Base-by-base conservation (phyloP, 192 early-diverging fungal genomes). In the Tieghemiomyces parasiticus region DNA sequence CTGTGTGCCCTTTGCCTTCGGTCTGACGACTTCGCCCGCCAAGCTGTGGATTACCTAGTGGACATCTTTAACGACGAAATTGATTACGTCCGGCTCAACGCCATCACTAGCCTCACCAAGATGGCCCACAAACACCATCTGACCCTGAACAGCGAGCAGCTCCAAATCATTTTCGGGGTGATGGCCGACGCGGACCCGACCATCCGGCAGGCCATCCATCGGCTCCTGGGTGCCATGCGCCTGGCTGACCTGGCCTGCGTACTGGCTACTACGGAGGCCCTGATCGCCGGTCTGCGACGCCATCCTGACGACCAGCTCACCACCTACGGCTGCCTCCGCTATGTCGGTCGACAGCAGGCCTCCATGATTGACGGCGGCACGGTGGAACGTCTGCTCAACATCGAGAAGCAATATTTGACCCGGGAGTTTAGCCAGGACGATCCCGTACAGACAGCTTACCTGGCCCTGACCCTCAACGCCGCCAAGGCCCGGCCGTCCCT, bases 11-110 rank as follows among this genome's bases (percentile, higher is more conserved):
- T 92, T 10, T 82, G 83, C 61, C 65, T 86, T 44, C 74, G 76
- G n/a, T 84, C 81, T 53, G 67, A 69, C 2, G 73, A 76, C 59
- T 89, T 96, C 68, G 77, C 87, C 0, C 64, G 73, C 19, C 75
- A 78, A n/a, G 84, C 91, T 0, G 69, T 91, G 0, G 86, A 88
- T 50, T 89, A 81, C 55, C 74, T 96, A 32, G 85, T 94, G 60
- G 94, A 95, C 59, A 98, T 98, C 89, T 92, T 98, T 62, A 94
- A 95, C 71, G 95, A 98, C 71, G 91, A 94, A 65, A 88, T 89
- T 64, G 81, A 87, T 61, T 73, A 74, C 42, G 87, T 98, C 3
- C 84, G 95, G 0, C 63, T 91, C 6, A 84, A 90, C 44, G 81
- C 92, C 0, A 81, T 95, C 33, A 74, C 74, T 22, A 86, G 79